Conservation (phyloP, 331 rosid species). For the Arachis monticola region DNA sequence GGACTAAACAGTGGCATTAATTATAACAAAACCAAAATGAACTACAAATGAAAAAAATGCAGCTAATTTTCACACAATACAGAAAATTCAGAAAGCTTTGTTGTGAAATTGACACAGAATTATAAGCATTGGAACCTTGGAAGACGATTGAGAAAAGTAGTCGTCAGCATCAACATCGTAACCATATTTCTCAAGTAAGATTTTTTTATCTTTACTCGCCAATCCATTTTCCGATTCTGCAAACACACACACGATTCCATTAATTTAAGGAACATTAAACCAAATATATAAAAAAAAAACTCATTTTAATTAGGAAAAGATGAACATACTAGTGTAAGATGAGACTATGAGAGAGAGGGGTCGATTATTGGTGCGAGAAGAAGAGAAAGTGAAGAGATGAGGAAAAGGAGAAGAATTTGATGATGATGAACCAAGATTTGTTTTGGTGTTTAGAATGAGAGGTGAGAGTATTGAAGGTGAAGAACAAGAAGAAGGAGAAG, state of each 20-base stretch:
- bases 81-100: conserved; percentile 8
- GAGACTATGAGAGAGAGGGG: conserved; percentile 42
- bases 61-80: conserved; percentile 35
- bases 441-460: conserved; percentile 41
- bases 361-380: conserved; percentile 39
- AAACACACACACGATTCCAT: conserved; percentile 7
- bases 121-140: conserved; percentile 52
- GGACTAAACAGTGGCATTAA: conserved; percentile 51
- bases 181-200: conserved; percentile 80
- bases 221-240: conserved; percentile 60
- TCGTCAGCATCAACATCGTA: conserved; percentile 82
- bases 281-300: not conserved
- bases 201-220: conserved; percentile 58
- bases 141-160: conserved; percentile 65
- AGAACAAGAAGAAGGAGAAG: conserved; percentile 35
- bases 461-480: conserved; percentile 45
- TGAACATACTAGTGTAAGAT: conserved; percentile 55
- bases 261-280: not conserved
- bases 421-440: conserved; percentile 38
- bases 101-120: not conserved
- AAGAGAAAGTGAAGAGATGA: conserved; percentile 34
- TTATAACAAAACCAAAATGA: not conserved
- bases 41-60: not conserved
- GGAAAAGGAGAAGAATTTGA: conserved; percentile 16
- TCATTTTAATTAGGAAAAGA: not conserved